Conservation (phyloP, 306 rosid genomes). For the Luffa aegyptiaca region DNA sequence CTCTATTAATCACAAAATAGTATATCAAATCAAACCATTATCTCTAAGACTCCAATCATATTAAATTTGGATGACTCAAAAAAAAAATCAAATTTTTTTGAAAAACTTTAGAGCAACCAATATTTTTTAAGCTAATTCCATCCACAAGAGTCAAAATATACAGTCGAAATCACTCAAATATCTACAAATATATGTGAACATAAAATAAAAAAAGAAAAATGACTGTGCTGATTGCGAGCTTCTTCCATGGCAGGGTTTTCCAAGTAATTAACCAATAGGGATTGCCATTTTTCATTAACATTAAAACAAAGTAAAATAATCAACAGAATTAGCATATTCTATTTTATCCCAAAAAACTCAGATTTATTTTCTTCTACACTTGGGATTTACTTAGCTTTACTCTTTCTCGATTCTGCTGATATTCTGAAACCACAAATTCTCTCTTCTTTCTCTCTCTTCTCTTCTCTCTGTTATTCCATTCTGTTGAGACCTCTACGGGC, state of each 20-base stretch:
- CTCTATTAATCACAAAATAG: too few relatives aligned
- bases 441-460: neutral
- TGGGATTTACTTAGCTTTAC: neutral
- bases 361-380: neutral
- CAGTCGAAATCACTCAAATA: neutral
- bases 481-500: neutral
- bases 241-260: neutral
- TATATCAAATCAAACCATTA: too few relatives aligned
- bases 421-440: neutral
- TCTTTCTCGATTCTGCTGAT: slow-evolving; percentile 4
- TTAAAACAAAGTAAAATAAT: neutral
- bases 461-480: neutral
- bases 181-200: neutral
- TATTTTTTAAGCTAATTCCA: neutral
- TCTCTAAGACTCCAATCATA: too few relatives aligned
- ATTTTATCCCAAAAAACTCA: neutral
- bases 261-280: neutral
- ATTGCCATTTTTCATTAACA: neutral
- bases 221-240: neutral
- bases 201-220: neutral
- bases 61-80: too few relatives aligned
- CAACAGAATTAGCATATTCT: neutral
- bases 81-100: too few relatives aligned
- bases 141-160: neutral
- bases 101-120: neutral